Conservation (phyloP, 2,329 filamentous ascomycete genomes). For the Exserohilum rostratum region DNA sequence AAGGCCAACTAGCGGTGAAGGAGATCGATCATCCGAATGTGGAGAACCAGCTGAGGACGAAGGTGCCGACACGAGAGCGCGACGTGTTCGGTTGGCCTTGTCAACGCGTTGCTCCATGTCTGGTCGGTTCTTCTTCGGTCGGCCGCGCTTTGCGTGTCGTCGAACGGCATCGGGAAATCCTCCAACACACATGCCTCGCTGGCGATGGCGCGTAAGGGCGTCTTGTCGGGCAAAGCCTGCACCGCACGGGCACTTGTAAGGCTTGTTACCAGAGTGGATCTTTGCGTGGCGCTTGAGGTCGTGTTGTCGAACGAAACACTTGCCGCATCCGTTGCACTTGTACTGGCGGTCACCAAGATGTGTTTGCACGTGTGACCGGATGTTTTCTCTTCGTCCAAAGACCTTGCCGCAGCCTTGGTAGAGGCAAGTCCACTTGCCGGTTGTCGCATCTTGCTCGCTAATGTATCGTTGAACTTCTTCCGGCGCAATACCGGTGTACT, state of each 20-base stretch:
- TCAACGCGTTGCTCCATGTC: slow-evolving; percentile 63
- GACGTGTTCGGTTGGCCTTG: slow-evolving; percentile 62
- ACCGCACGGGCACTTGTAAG: slow-evolving; percentile 91
- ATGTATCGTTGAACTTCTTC: slow-evolving; percentile 69
- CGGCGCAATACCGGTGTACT: slow-evolving; percentile 81
- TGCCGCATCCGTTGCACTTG: slow-evolving; percentile 88
- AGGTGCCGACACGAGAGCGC: slow-evolving; percentile 41
- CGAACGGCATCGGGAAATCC: slow-evolving; percentile 82
- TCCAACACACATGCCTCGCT: slow-evolving; percentile 95
- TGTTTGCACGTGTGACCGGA: slow-evolving; percentile 97
- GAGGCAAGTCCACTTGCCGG: slow-evolving; percentile 56
- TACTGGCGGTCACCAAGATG: slow-evolving; percentile 96
- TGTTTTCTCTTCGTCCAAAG: slow-evolving; percentile 98
- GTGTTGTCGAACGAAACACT: slow-evolving; percentile 96
- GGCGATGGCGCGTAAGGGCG: slow-evolving; percentile 89
- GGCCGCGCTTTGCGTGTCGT: slow-evolving; percentile 70
- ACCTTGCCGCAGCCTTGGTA: slow-evolving; percentile 79
- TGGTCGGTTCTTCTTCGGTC: slow-evolving; percentile 67
- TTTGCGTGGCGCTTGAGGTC: slow-evolving; percentile 97
- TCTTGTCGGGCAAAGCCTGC: slow-evolving; percentile 96
- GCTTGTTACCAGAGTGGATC: slow-evolving; percentile 95
- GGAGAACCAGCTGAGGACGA: slow-evolving; percentile 46
- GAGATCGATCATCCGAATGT: slow-evolving; percentile 38
- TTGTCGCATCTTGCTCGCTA: slow-evolving; percentile 52
- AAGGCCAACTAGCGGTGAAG: slow-evolving; percentile 34